These are phyloP conservation scores for Aspergillus cavernicola DNA, from an alignment of 495 filamentous ascomycete species.

Conservation along the genomic window DNA sequence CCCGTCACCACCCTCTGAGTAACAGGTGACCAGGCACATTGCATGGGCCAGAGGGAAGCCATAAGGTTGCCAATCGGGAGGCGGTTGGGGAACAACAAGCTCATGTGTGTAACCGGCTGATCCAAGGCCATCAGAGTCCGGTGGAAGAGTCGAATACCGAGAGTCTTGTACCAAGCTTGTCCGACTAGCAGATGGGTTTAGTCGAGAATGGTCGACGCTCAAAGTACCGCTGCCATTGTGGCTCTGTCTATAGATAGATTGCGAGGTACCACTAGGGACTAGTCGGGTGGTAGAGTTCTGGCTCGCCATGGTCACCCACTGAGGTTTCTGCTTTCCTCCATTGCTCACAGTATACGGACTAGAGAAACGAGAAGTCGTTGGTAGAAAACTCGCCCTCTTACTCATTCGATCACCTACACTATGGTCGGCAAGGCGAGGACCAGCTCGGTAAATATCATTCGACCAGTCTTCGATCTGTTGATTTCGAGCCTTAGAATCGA, in stretches of 20 bases:
- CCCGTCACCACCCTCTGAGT: constrained; percentile 93
- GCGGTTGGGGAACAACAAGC: constrained; percentile 94
- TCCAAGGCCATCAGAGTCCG: constrained; percentile 69
- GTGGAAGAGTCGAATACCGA: constrained; percentile 52
- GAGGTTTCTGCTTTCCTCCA: constrained; percentile 44
- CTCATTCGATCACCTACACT: constrained; percentile 59
- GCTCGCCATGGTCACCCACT: constrained; percentile 93
- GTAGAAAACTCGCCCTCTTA: constrained; percentile 77
- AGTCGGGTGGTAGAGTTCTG: constrained; percentile 78
- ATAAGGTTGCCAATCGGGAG: constrained; percentile 93
- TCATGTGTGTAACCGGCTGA: constrained; percentile 94
- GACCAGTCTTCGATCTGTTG: constrained; percentile 98
- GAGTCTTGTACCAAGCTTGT: constrained; percentile 50
- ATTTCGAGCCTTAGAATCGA: constrained; percentile 71
- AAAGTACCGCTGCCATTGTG: constrained; percentile 66
- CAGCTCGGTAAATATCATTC: constrained; percentile 92
- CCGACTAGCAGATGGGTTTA: constrained; percentile 42
- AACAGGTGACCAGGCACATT: constrained; percentile 93
- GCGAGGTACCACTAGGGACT: constrained; percentile 53
- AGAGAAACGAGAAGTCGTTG: constrained; percentile 90
- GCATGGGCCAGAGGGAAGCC: constrained; percentile 91
- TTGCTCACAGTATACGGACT: constrained; percentile 79
- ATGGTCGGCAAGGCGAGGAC: constrained; percentile 71
- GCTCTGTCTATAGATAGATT: constrained; percentile 64
- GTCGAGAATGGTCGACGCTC: constrained; percentile 40